phyloP scores from a whole-genome alignment of 169 alveolate genomes.

The Plasmodium cynomolgi region DNA sequence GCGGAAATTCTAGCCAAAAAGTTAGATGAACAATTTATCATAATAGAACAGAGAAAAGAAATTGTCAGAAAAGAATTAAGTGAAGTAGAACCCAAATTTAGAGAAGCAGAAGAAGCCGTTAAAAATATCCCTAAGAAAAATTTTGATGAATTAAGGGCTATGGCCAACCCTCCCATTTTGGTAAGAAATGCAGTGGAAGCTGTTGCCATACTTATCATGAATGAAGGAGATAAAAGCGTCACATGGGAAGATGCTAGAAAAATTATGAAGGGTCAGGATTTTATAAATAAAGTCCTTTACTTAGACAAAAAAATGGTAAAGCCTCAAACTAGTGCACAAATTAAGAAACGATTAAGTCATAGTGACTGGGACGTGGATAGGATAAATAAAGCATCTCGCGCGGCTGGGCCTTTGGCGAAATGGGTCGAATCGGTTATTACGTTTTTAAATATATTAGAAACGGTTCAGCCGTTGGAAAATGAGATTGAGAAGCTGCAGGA shows the following conservation, averaged over 20 bases:
- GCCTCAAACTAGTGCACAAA: slow-evolving; percentile 83
- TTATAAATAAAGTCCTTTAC: slow-evolving; percentile 90
- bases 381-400: slow-evolving; percentile 95
- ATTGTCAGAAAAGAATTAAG: slow-evolving; percentile 92
- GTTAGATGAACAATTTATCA: slow-evolving; percentile 91
- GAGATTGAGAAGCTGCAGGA: slow-evolving; percentile 93
- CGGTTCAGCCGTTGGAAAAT: slow-evolving; percentile 95
- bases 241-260: slow-evolving; percentile 96
- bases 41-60: slow-evolving; percentile 90
- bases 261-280: slow-evolving; percentile 91
- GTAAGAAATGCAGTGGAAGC: slow-evolving; percentile 96
- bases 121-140: slow-evolving; percentile 92
- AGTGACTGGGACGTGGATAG: slow-evolving; percentile 95
- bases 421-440: slow-evolving; percentile 94
- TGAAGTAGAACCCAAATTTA: slow-evolving; percentile 96
- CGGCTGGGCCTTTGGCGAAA: slow-evolving; percentile 97
- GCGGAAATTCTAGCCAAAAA: slow-evolving; percentile 91
- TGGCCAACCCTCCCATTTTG: slow-evolving; percentile 96
- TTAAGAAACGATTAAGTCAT: slow-evolving; percentile 83
- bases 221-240: slow-evolving; percentile 86
- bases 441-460: slow-evolving; percentile 91
- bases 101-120: slow-evolving; percentile 95
- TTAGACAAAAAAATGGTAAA: slow-evolving; percentile 89
- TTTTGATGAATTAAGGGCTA: slow-evolving; percentile 90
- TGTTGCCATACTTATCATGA: slow-evolving; percentile 90